Conservation (phyloP, 75 land plant genomes). For the Cupressus sempervirens region DNA sequence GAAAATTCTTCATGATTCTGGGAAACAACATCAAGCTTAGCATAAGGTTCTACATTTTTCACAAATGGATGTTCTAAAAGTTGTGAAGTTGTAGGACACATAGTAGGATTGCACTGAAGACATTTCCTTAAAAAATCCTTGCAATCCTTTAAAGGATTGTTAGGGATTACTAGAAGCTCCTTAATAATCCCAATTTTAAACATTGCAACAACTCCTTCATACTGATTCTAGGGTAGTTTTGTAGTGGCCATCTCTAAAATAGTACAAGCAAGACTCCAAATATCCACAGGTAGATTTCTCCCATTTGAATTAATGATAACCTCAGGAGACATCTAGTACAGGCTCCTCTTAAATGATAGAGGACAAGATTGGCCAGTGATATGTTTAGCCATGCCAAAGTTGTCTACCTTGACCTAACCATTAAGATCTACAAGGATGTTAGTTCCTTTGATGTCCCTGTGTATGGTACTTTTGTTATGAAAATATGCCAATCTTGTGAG, state of each 20-base stretch:
- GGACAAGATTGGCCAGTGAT: conserved; percentile 58
- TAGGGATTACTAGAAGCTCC: conserved; percentile 74
- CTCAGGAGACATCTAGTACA: conserved; percentile 98
- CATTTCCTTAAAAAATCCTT: conserved; percentile 66
- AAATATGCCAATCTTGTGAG: no score
- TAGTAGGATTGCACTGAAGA: conserved; percentile 57
- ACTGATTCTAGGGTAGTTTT: conserved; percentile 88
- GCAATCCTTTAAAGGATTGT: conserved; percentile 57
- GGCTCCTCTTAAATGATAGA: conserved; percentile 82
- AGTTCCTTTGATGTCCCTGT: no score
- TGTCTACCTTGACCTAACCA: no score
- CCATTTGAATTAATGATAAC: conserved; percentile 69
- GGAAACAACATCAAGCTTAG: conserved; percentile 13
- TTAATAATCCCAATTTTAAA: conserved; percentile 84
- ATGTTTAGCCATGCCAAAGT: no score
- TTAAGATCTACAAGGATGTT: no score
- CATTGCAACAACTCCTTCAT: conserved; percentile 92
- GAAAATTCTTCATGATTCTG: conserved; percentile 17
- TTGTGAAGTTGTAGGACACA: conserved; percentile 62
- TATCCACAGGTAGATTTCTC: conserved; percentile 75
- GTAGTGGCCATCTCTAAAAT: conserved; percentile 93
- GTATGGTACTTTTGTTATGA: no score
- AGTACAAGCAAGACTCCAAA: conserved; percentile 97
- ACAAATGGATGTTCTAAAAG: conserved; percentile 75
- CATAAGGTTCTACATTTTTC: conserved; percentile 39